Base-by-base conservation (phyloP, 306 rosid species). In the Begonia fuchsioides region DNA sequence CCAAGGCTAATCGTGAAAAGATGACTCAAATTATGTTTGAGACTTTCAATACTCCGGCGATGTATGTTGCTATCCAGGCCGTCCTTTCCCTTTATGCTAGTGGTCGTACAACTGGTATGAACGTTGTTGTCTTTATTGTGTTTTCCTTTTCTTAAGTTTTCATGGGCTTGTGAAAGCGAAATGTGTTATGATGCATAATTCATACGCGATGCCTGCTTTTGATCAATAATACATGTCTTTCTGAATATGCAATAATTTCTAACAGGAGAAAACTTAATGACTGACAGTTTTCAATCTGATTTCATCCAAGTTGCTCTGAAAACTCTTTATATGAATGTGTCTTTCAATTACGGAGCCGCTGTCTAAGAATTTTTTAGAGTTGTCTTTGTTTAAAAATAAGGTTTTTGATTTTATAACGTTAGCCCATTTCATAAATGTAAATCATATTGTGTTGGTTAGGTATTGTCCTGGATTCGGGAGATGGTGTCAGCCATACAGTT, bases 401-500 rank as follows among this genome's bases (percentile, higher is more conserved):
- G 45, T 41, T 41, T 10, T 41, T 41, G 1, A n/a, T 41, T 10
- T 13, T 10, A 38, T 2, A 10, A 17, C 39, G 43, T 47, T 44
- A n/a, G 19, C 40, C n/a, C 14, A 13, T 15, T 13, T 55, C 20
- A 18, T 43, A 11, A 10, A 26, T 50, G 20, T 46, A 15, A 39
- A 32, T 13, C 51, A 14, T 20, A 19, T 38, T 17, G 46, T 64
- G 56, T 13, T 66, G 47, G 68, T 52, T 32, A 83, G 95, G 96
- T 58, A 88, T 88, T 57, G 97, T 88, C 64, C 69, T 88, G 43
- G 95, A 88, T 69, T 88, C 95, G 0, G 96, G 96, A 5, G 96
- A 88, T 76, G 96, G 95, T 74, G 96, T 88, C 43, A 88, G 96
- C 67, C 97, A 88, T 79, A 88, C 95, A 46, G 97, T 88, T 73